These are phyloP conservation scores for Mycosphaerelloides madeirae DNA, from an alignment of 2,329 filamentous ascomycete genomes.

Conservation along the genomic window DNA sequence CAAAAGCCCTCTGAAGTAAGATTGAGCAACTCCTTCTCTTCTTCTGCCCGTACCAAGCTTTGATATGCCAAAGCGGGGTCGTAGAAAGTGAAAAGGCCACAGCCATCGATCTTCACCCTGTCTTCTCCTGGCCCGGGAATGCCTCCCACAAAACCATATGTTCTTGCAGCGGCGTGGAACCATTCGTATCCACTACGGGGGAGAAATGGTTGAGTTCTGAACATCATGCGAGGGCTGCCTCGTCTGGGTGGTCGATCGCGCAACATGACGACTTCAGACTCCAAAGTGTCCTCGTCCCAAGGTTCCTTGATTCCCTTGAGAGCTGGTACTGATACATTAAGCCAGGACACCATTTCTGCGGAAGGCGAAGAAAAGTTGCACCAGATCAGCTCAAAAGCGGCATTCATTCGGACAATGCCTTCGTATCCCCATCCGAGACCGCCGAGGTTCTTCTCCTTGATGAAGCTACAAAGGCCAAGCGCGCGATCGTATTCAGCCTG, in stretches of 20 bases:
- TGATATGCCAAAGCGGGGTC: slow-evolving; percentile 35
- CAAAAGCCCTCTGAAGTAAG: slow-evolving; percentile 41
- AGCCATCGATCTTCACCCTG: slow-evolving; percentile 38
- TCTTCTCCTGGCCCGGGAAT: slow-evolving; percentile 40
- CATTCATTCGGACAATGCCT: slow-evolving; percentile 61
- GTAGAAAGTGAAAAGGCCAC: slow-evolving; percentile 47
- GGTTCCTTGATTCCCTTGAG: not conserved
- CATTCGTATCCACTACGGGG: slow-evolving; percentile 12
- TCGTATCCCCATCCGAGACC: slow-evolving; percentile 48
- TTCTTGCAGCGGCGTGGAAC: slow-evolving; percentile 13
- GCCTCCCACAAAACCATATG: slow-evolving; percentile 36
- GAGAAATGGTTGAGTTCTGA: slow-evolving; percentile 3
- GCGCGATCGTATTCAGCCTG: slow-evolving; percentile 47
- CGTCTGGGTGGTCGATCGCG: not conserved
- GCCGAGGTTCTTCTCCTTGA: slow-evolving; percentile 38
- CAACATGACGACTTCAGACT: no score
- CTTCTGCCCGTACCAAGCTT: slow-evolving; percentile 26
- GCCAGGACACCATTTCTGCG: slow-evolving; percentile 39
- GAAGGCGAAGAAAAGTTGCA: slow-evolving; percentile 55
- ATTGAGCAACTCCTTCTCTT: slow-evolving; percentile 39
- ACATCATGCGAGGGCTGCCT: not conserved
- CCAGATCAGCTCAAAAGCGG: slow-evolving; percentile 64
- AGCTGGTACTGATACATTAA: slow-evolving; percentile 45
- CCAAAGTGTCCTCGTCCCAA: no score
- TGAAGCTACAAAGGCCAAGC: slow-evolving; percentile 45